Percentiles rank a stretch among this genome's conserved stretches.
Evolutionary conservation across 75 land plant genomes (phyloP).

Genomic region (Pseudotsuga menziesii): DNA sequence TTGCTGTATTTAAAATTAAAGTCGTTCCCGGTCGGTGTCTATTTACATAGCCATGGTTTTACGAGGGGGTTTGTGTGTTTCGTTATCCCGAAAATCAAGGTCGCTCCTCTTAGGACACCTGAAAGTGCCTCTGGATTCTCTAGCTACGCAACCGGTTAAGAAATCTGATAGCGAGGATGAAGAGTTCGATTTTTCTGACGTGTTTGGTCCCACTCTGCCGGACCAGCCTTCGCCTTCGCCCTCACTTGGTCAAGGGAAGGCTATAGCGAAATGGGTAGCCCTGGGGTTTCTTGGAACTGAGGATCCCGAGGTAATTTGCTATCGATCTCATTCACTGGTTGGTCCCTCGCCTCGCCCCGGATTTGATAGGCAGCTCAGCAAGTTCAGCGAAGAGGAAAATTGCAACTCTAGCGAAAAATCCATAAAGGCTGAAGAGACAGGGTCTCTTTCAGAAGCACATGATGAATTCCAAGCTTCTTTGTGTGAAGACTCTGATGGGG

Average conservation of each 20-base stretch:
- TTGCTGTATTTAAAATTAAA: not conserved
- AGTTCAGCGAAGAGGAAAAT: slow-evolving; percentile 41
- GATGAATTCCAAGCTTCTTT: not conserved
- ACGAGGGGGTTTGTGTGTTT: not conserved
- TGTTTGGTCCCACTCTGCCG: slow-evolving; percentile 52
- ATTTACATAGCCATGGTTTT: slow-evolving; percentile 2
- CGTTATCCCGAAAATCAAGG: not conserved
- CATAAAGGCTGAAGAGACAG: not conserved
- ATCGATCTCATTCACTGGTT: slow-evolving; percentile 86
- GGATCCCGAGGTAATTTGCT: slow-evolving; percentile 59
- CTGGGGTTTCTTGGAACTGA: slow-evolving; percentile 18
- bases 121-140: not conserved
- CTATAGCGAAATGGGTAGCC: slow-evolving; percentile 6
- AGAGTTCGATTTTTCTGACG: slow-evolving; percentile 75
- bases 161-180: slow-evolving; percentile 12
- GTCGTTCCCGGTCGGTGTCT: not conserved
- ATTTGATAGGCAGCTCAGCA: slow-evolving; percentile 39
- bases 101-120: not conserved
- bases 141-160: not conserved
- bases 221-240: slow-evolving; percentile 10
- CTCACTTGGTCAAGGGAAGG: not conserved
- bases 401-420: not conserved
- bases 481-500: slow-evolving; percentile 23
- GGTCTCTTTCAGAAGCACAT: too few relatives aligned
- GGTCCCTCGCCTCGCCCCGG: slow-evolving; percentile 59